These are phyloP conservation scores for Boletus vermiculosoides DNA, from an alignment of 768 basidiomycete genomes.

Conservation along the genomic window DNA sequence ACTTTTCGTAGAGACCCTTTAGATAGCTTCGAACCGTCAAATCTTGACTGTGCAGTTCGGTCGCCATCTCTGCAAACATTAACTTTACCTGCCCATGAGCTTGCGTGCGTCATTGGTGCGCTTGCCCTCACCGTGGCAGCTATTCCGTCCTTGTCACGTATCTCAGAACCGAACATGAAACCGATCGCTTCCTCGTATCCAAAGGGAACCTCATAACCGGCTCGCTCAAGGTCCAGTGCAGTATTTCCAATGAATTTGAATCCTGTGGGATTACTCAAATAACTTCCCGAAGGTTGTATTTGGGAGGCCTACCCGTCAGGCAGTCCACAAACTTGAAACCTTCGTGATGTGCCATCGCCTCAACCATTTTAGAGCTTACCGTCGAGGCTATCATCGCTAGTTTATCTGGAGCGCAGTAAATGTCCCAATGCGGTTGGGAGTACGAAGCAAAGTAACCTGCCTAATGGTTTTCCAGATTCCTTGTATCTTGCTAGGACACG, in stretches of 20 bases:
- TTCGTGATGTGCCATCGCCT: conserved; percentile 68
- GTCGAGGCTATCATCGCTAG: conserved; percentile 87
- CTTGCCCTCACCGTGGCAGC: conserved; percentile 61
- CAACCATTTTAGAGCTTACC: conserved; percentile 89
- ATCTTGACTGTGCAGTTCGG: conserved; percentile 47
- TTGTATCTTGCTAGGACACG: conserved; percentile 46
- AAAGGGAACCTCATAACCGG: conserved; percentile 74
- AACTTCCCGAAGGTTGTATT: background rate
- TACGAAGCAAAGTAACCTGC: conserved; percentile 28
- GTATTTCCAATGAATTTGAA: conserved; percentile 93
- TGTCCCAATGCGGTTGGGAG: conserved; percentile 42
- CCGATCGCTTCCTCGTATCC: conserved; percentile 94
- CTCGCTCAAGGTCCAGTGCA: conserved; percentile 57
- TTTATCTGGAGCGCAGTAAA: conserved; percentile 43
- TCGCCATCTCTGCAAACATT: conserved; percentile 66
- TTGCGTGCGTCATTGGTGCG: background rate
- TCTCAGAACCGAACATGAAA: conserved; percentile 78
- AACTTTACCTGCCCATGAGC: conserved; percentile 41
- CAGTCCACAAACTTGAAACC: conserved; percentile 86
- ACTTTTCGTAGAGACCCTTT: conserved; percentile 62
- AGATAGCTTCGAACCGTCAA: conserved; percentile 57
- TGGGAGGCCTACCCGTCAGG: conserved; percentile 58
- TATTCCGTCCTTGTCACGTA: conserved; percentile 88
- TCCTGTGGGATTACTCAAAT: conserved; percentile 41
- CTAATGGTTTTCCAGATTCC: conserved; percentile 42